These are phyloP conservation scores for Prunella vulgaris DNA, from an alignment of 257 asterid species.

Conservation along the genomic window DNA sequence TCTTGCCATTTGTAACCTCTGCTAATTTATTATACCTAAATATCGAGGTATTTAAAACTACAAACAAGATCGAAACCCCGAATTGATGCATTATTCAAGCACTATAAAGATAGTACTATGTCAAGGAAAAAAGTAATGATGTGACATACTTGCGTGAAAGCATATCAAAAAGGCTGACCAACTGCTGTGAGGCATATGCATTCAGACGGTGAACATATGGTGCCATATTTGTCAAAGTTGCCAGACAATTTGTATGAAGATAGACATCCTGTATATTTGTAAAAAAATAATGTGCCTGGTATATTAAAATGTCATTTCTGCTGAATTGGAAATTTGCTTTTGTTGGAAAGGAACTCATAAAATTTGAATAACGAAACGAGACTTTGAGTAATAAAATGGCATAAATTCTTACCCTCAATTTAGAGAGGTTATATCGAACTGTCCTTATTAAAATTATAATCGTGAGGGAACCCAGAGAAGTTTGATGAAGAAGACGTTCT, in stretches of 20 bases:
- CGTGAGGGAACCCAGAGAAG: slow-evolving; percentile 73
- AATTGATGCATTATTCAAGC: slow-evolving; percentile 12
- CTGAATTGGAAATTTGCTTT: not conserved
- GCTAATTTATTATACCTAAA: slow-evolving; percentile 89
- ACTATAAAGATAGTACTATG: slow-evolving; percentile 8
- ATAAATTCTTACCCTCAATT: slow-evolving; percentile 54
- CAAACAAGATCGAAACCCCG: not conserved
- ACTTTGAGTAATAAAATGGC: slow-evolving; percentile 10
- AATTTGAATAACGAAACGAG: not conserved
- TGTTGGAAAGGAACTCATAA: not conserved
- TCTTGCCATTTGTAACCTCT: slow-evolving; percentile 67
- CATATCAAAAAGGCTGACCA: slow-evolving; percentile 93
- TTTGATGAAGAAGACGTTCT: slow-evolving; percentile 48
- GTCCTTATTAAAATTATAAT: slow-evolving; percentile 75
- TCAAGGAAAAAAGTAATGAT: slow-evolving; percentile 9
- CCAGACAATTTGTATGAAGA: slow-evolving; percentile 92
- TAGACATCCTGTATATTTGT: slow-evolving; percentile 64
- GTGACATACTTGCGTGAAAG: slow-evolving; percentile 84
- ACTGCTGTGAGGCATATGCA: slow-evolving; percentile 87
- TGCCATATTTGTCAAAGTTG: slow-evolving; percentile 91
- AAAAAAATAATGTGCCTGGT: not conserved
- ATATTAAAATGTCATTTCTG: not conserved
- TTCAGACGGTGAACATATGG: slow-evolving; percentile 83
- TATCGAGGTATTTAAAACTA: slow-evolving; percentile 9
- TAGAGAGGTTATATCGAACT: slow-evolving; percentile 60